These are phyloP conservation scores for Echium plantagineum DNA, from an alignment of 257 asterid genomes.

Conservation along the genomic window DNA sequence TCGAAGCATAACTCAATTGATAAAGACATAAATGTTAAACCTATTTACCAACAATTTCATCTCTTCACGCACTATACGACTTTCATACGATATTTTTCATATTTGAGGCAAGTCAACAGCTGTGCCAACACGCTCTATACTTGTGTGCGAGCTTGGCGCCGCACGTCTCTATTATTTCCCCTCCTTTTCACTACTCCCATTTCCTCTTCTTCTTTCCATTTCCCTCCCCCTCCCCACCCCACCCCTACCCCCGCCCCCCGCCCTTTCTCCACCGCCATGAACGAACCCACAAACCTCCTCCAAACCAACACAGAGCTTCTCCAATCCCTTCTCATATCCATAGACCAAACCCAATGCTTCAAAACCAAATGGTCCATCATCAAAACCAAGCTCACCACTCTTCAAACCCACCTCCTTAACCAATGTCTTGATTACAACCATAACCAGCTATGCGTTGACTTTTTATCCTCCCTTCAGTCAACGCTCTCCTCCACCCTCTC, in stretches of 20 bases:
- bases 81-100: too few relatives aligned
- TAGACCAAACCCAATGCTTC: conserved; percentile 42
- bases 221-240: neutral
- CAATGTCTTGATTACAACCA: conserved; percentile 18
- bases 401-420: conserved; percentile 34
- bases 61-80: too few relatives aligned
- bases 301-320: conserved; percentile 21
- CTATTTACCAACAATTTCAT: too few relatives aligned
- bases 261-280: conserved; percentile 32
- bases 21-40: too few relatives aligned
- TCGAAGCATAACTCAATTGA: too few relatives aligned
- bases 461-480: conserved; percentile 38
- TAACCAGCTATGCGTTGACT: conserved; percentile 41
- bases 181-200: neutral
- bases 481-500: conserved; percentile 40
- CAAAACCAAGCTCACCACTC: conserved; percentile 39
- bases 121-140: conserved; percentile 9
- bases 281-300: conserved; percentile 21
- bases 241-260: conserved; percentile 5
- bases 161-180: conserved; percentile 5
- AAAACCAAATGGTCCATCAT: conserved; percentile 70
- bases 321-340: conserved; percentile 35
- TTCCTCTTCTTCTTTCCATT: conserved; percentile 2
- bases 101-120: neutral
- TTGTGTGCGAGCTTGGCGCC: conserved; percentile 9